Evolutionary conservation across 2,329 filamentous ascomycete genomes (phyloP).

Genomic region (Fusarium foetens): DNA sequence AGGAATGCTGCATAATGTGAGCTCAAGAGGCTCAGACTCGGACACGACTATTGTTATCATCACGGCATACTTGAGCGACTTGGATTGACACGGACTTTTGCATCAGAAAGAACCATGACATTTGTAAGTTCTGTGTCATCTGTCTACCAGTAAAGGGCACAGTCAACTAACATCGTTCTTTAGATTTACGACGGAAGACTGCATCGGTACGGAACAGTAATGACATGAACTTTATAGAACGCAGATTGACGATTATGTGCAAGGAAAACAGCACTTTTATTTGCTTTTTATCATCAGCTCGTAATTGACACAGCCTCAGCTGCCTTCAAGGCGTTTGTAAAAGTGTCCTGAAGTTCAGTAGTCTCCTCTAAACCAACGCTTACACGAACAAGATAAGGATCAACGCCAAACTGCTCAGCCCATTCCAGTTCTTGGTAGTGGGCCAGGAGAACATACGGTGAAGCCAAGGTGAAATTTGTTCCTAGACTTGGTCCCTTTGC

Average conservation of each 20-base stretch:
- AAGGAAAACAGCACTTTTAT: conserved; percentile 6
- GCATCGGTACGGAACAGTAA: background rate
- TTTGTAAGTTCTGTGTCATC: conserved; percentile 9
- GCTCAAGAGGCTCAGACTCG: background rate
- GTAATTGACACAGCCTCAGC: conserved; percentile 49
- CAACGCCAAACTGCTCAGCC: conserved; percentile 84
- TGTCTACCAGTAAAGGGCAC: background rate
- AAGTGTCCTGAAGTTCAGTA: conserved; percentile 69
- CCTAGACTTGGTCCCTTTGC: conserved; percentile 95
- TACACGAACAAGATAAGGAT: conserved; percentile 81
- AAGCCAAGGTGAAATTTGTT: conserved; percentile 94
- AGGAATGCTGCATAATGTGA: conserved; percentile 71
- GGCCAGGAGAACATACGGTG: conserved; percentile 89
- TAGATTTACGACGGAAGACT: background rate
- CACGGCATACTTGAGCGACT: conserved; percentile 1
- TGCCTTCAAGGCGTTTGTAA: conserved; percentile 76
- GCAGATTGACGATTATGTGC: conserved; percentile 4
- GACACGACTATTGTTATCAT: background rate
- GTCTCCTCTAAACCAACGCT: conserved; percentile 91
- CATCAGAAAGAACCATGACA: background rate
- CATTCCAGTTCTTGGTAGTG: conserved; percentile 95
- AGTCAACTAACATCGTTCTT: conserved; percentile 6
- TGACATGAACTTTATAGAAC: background rate
- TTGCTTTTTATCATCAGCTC: conserved; percentile 1
- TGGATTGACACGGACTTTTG: background rate